Conservation (phyloP, 169 alveolate genomes). For the Miamiensis avidus region DNA sequence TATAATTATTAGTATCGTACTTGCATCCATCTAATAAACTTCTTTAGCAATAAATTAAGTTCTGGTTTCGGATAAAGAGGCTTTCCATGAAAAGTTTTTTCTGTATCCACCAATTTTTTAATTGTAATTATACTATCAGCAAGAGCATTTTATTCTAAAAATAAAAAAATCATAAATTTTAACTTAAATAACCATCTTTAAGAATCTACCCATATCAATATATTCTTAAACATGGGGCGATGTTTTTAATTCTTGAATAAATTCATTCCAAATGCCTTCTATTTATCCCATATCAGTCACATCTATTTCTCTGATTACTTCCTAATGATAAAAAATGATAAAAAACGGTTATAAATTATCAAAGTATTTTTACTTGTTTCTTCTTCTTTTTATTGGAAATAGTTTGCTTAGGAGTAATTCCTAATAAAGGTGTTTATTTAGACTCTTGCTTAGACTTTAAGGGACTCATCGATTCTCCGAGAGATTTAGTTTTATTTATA, state of each 20-base stretch:
- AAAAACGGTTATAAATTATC: too few relatives aligned
- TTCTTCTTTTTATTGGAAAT: too few relatives aligned
- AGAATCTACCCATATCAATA: not conserved
- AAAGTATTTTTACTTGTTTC: too few relatives aligned
- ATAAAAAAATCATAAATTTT: not conserved
- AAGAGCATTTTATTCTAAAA: constrained; percentile 21
- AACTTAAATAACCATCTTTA: not conserved
- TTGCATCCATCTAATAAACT: constrained; percentile 30
- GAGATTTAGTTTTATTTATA: too few relatives aligned
- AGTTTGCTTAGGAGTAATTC: too few relatives aligned
- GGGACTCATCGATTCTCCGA: too few relatives aligned
- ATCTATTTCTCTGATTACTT: not conserved
- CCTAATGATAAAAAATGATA: too few relatives aligned
- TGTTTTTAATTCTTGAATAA: too few relatives aligned
- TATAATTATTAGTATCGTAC: too few relatives aligned
- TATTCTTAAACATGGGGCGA: not conserved
- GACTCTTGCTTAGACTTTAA: too few relatives aligned
- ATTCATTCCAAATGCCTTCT: not conserved
- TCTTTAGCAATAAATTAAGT: constrained; percentile 4
- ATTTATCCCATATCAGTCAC: not conserved
- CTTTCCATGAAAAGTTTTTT: not conserved
- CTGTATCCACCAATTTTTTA: not conserved
- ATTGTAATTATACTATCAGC: not conserved
- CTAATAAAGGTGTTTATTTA: too few relatives aligned
- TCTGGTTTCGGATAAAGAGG: constrained; percentile 9